Evolutionary conservation across 1,284 basidiomycete species (phyloP).

Genomic region (Gymnopus androsaceus): DNA sequence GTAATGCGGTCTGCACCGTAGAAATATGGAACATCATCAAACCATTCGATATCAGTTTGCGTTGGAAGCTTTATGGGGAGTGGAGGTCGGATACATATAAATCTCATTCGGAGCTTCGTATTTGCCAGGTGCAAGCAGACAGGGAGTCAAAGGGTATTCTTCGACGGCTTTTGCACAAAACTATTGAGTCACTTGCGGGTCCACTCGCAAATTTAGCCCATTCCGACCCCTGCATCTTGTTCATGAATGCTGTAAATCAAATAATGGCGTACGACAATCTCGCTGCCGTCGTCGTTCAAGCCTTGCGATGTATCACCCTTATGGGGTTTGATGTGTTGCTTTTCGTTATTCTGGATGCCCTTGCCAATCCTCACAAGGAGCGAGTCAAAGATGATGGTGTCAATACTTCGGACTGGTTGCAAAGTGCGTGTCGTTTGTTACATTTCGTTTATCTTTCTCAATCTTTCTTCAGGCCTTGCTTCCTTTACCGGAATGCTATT

Average conservation of each 20-base stretch:
- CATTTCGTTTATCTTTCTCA: constrained; percentile 16
- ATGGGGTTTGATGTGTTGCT: constrained; percentile 95
- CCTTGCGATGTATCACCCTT: constrained; percentile 85
- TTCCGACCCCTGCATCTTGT: constrained; percentile 92
- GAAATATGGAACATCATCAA: constrained; percentile 88
- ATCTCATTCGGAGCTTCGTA: constrained; percentile 73
- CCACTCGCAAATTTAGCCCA: constrained; percentile 94
- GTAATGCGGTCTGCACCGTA: constrained; percentile 83
- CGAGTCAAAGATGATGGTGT: constrained; percentile 92
- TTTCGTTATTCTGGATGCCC: constrained; percentile 85
- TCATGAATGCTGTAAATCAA: constrained; percentile 88
- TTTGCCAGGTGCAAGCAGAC: constrained; percentile 72
- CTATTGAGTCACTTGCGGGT: constrained; percentile 80
- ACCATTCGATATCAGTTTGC: constrained; percentile 74
- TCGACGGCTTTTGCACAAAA: constrained; percentile 80
- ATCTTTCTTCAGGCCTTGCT: constrained; percentile 68
- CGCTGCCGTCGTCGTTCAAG: constrained; percentile 87
- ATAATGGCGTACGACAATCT: constrained; percentile 98
- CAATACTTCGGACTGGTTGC: constrained; percentile 90
- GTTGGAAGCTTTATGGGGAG: constrained; percentile 93
- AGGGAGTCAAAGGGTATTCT: constrained; percentile 81
- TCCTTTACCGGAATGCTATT: constrained; percentile 94
- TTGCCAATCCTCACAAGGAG: constrained; percentile 84
- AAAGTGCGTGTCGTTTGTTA: constrained; percentile 61
- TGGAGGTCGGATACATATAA: constrained; percentile 81